Base-by-base conservation (phyloP, 495 filamentous ascomycete genomes). In the Penicillium paradoxum region DNA sequence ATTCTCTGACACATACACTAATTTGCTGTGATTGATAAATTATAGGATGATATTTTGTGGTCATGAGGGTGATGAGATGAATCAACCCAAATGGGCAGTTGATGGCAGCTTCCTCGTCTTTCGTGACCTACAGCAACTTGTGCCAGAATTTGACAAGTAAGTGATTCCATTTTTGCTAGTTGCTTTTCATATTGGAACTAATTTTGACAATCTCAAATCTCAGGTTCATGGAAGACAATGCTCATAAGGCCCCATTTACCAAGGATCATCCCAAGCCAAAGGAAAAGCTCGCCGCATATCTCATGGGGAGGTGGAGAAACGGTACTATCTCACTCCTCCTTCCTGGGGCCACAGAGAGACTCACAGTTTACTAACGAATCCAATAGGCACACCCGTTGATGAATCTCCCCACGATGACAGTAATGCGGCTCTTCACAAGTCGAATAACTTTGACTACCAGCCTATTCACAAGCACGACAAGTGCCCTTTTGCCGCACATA, bases 21-120 rank as follows among this genome's bases (percentile, higher is more conserved):
- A 32, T 11, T 11, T 27, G 9, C 3, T 27, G 24, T 7, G 7
- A 3, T 32, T 49, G 10, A 49, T 38, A 1, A 8, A 21, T 13
- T 19, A 9, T 21, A 63, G 60, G 27, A 34, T 41, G 39, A 57
- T 64, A 19, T 43, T 65, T 40, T 18, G 45, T 27, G 44, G 44
- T 8, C 44, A 47, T 21, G 42, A 50, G 6, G 62, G 62, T 0
- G 62, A 62, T 29, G 21, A 44, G 6, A 43, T 45, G 39, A 33
- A 36, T n/a, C 37, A 48, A 44, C 67, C 63, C 6, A 22, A 39
- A 21, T 73, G 70, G 70, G 62, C 66, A 19, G 52, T 41, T n/a
- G 60, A 73, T 17, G 67, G 70, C 33, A 70, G 64, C 53, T 73
- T 65, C 42, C 54, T 73, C n/a, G 70, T 64, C 14, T 66, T 72